phyloP scores from a whole-genome alignment of 2,329 filamentous ascomycete genomes.

The Aspergillus sp. region DNA sequence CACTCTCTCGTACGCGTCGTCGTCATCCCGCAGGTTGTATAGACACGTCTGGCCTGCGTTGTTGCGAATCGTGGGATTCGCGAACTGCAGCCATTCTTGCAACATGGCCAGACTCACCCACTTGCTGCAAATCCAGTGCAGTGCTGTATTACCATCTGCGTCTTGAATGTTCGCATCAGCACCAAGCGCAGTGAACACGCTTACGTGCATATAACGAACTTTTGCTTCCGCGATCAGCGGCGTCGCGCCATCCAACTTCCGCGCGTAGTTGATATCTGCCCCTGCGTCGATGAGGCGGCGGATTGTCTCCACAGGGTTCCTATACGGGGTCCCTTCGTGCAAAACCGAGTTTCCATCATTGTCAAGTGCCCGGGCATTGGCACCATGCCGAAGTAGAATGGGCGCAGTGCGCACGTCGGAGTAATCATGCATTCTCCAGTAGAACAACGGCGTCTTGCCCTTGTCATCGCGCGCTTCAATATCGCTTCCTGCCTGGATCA shows the following conservation, averaged over 20 bases:
- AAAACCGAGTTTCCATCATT: neutral
- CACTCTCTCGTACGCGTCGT: neutral
- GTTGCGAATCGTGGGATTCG: neutral
- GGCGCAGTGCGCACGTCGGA: neutral
- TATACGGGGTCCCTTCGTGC: neutral
- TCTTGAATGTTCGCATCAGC: slow-evolving; percentile 3
- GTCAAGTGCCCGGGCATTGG: neutral
- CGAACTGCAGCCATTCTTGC: neutral
- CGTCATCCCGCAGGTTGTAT: neutral
- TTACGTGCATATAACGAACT: neutral
- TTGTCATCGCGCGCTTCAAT: neutral
- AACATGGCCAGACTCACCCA: neutral
- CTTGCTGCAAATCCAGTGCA: neutral
- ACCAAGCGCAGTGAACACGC: neutral
- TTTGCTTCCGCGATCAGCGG: neutral
- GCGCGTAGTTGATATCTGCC: neutral
- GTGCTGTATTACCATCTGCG: slow-evolving; percentile 1
- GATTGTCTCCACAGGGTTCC: neutral
- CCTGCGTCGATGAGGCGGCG: neutral
- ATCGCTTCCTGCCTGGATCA: slow-evolving; percentile 5
- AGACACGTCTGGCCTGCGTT: neutral
- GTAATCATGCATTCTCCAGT: neutral
- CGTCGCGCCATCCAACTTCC: neutral
- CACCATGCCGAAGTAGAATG: slow-evolving; percentile 1
- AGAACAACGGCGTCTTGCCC: slow-evolving; percentile 1